Conservation (phyloP, 2,329 filamentous ascomycete genomes). For the Cladosporium sp. region DNA sequence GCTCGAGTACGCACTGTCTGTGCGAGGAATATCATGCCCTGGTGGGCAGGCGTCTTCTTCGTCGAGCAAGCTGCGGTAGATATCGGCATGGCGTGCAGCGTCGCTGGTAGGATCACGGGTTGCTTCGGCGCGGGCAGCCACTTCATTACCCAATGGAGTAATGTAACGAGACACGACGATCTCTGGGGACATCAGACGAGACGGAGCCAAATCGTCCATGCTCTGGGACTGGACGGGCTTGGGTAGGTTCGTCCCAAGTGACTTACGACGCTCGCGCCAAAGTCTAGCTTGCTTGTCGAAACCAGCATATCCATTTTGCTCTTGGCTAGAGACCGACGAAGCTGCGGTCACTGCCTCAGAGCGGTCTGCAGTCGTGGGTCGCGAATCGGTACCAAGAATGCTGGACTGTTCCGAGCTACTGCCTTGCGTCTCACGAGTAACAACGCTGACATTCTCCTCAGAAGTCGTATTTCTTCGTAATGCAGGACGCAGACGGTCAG, state of each 20-base stretch:
- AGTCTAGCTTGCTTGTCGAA: conserved; percentile 29
- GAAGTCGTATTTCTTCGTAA: background rate
- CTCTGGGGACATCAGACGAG: conserved; percentile 18
- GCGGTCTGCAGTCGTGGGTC: conserved; percentile 5
- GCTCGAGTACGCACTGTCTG: conserved; percentile 14
- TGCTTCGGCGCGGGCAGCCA: conserved; percentile 16
- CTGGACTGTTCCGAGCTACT: conserved; percentile 16
- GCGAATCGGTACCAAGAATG: conserved; percentile 3
- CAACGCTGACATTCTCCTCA: background rate
- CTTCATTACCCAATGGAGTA: conserved; percentile 24
- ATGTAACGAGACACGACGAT: conserved; percentile 33
- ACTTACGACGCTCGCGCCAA: conserved; percentile 28
- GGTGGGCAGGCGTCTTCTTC: conserved; percentile 16
- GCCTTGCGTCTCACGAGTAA: conserved; percentile 13
- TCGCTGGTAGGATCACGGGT: conserved; percentile 15
- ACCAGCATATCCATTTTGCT: conserved; percentile 22
- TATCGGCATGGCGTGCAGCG: conserved; percentile 18
- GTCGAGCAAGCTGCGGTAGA: conserved; percentile 20
- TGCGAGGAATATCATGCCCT: conserved; percentile 14
- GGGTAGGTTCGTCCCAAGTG: conserved; percentile 14
- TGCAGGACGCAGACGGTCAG: background rate
- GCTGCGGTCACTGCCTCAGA: background rate
- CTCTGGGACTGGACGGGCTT: background rate
- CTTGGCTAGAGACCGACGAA: conserved; percentile 14
- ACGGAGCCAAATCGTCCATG: background rate